A percentile compares a stretch with the other conserved stretches of the same genome.
Conservation (phyloP, 768 basidiomycete genomes). For the Royoungia palumana region DNA sequence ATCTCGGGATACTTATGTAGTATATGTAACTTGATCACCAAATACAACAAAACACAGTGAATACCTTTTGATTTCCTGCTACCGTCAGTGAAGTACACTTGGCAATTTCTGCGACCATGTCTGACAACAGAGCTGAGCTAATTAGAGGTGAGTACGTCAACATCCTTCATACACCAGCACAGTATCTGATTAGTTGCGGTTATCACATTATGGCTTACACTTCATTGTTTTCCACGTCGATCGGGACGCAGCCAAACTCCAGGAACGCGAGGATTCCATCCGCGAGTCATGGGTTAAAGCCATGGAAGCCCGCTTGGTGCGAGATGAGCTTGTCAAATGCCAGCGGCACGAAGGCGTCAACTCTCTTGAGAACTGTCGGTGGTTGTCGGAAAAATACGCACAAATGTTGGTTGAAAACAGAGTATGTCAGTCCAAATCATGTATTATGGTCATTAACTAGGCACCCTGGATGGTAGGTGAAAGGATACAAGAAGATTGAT, state of each 20-base stretch:
- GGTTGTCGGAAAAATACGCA: constrained; percentile 79
- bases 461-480: constrained; percentile 51
- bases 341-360: constrained; percentile 90
- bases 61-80: not conserved
- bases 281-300: constrained; percentile 93
- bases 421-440: constrained; percentile 44
- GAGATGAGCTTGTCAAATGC: constrained; percentile 86
- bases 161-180: not conserved
- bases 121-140: constrained; percentile 33
- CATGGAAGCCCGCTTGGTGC: constrained; percentile 89
- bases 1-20: too few species aligned
- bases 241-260: constrained; percentile 48
- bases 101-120: constrained; percentile 20
- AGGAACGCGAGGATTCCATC: constrained; percentile 70
- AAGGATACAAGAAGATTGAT: constrained; percentile 83
- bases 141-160: constrained; percentile 26
- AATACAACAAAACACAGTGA: constrained; percentile 11
- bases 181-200: not conserved
- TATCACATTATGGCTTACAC: not conserved
- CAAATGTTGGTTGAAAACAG: constrained; percentile 75
- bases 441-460: constrained; percentile 2
- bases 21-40: too few species aligned
- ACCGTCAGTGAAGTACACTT: not conserved
- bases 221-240: not conserved
- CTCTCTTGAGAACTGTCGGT: constrained; percentile 84